A percentile compares a stretch with the other conserved stretches of the same genome.
phyloP scores from a whole-genome alignment of 179 eudicot genomes.

The Heliamphora pulchella region DNA sequence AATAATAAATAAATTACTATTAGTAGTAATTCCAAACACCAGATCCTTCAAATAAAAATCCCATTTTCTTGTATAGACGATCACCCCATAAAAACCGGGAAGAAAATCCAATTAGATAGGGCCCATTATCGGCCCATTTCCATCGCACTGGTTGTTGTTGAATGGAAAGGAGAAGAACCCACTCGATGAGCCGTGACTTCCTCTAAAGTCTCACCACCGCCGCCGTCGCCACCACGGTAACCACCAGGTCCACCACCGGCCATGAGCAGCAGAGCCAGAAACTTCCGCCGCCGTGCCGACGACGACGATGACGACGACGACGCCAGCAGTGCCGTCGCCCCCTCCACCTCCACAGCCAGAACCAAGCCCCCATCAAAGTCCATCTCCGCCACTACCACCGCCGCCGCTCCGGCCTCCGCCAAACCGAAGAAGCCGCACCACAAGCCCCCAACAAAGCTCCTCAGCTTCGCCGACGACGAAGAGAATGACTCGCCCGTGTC shows the following conservation, averaged over 20 bases:
- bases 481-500: conserved; percentile 37
- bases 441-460: conserved; percentile 47
- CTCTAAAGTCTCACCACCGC: neutral
- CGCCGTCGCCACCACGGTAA: neutral
- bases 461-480: conserved; percentile 82
- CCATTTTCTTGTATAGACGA: no score
- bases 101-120: no score
- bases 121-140: no score
- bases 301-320: conserved; percentile 35
- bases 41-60: no score
- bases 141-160: no score
- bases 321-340: conserved; percentile 19
- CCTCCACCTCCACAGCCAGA: conserved; percentile 20
- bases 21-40: no score
- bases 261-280: conserved; percentile 52
- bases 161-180: neutral
- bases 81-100: no score
- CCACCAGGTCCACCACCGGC: neutral
- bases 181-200: neutral
- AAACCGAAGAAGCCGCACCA: conserved; percentile 47
- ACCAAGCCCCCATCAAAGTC: conserved; percentile 20
- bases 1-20: no score
- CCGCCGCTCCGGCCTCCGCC: conserved; percentile 17
- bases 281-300: conserved; percentile 79
- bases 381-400: conserved; percentile 12